Evolutionary conservation across 371 early-diverging fungal species (phyloP).

Genomic region (Haplosporangium sp.): DNA sequence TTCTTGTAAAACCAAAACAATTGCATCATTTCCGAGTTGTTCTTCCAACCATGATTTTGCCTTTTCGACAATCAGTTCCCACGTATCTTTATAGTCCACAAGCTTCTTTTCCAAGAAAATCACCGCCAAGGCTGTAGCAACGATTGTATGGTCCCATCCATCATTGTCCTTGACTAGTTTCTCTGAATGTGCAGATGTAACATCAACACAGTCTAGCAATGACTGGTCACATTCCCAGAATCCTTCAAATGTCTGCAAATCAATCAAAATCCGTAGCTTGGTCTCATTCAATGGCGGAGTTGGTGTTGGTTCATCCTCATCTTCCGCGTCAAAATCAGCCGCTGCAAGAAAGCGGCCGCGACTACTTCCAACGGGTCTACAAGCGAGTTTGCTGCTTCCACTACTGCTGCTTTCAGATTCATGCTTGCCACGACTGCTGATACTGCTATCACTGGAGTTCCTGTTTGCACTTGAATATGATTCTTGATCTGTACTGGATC

Average conservation of each 20-base stretch:
- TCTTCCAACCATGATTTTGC: not conserved
- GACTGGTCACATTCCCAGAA: not conserved
- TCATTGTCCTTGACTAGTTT: not conserved
- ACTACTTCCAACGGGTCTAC: too few species aligned
- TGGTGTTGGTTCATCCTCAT: not conserved
- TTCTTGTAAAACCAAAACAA: slow-evolving; percentile 21
- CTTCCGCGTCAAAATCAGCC: not conserved
- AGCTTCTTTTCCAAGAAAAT: slow-evolving; percentile 11
- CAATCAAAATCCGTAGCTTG: not conserved
- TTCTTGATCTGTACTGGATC: too few species aligned
- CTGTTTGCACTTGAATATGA: too few species aligned
- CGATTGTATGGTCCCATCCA: not conserved
- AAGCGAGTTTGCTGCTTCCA: too few species aligned
- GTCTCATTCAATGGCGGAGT: not conserved
- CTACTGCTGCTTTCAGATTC: too few species aligned
- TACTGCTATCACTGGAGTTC: too few species aligned
- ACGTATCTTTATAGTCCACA: not conserved
- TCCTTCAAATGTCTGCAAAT: slow-evolving; percentile 8
- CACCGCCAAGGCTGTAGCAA: slow-evolving; percentile 8
- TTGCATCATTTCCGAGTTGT: not conserved
- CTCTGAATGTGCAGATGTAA: not conserved
- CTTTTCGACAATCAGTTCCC: slow-evolving; percentile 6
- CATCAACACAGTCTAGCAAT: not conserved
- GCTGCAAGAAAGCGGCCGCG: too few species aligned
- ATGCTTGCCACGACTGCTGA: too few species aligned